Conservation (phyloP, 1,284 basidiomycete genomes). For the Trichosporon asahii region DNA sequence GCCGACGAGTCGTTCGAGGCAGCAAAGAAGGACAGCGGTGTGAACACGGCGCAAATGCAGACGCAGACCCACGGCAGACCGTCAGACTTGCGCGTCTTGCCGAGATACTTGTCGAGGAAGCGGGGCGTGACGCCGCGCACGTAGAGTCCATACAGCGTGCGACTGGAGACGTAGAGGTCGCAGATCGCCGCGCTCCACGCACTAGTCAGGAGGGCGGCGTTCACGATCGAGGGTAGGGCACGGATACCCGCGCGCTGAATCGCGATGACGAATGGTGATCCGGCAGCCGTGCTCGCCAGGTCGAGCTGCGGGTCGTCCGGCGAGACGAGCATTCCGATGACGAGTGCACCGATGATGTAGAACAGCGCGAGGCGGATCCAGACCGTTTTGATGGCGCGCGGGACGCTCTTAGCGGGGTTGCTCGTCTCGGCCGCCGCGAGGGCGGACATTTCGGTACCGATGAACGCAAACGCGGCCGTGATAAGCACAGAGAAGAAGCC, state of each 20-base stretch:
- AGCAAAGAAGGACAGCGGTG: constrained; percentile 34
- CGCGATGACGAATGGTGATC: constrained; percentile 76
- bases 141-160: constrained; percentile 57
- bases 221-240: constrained; percentile 62
- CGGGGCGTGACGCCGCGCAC: constrained; percentile 67
- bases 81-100: constrained; percentile 48
- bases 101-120: constrained; percentile 22
- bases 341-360: constrained; percentile 61
- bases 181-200: constrained; percentile 59
- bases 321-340: constrained; percentile 75
- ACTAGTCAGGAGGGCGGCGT: constrained; percentile 60
- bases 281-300: constrained; percentile 61
- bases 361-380: constrained; percentile 62
- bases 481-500: constrained; percentile 24
- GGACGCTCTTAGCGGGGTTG: constrained; percentile 70
- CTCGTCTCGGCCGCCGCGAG: constrained; percentile 52
- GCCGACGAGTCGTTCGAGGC: constrained; percentile 52
- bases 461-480: constrained; percentile 21
- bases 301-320: constrained; percentile 61
- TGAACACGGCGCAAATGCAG: constrained; percentile 27
- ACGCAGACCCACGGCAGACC: constrained; percentile 37
- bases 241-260: constrained; percentile 67
- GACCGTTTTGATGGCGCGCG: constrained; percentile 70
- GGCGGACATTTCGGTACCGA: constrained; percentile 48
- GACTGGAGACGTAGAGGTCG: constrained; percentile 58